A percentile compares a stretch with the other conserved stretches of the same genome.
Evolutionary conservation across 2,329 filamentous ascomycete genomes (phyloP).

Genomic region (Ascochyta viciae-villosae): DNA sequence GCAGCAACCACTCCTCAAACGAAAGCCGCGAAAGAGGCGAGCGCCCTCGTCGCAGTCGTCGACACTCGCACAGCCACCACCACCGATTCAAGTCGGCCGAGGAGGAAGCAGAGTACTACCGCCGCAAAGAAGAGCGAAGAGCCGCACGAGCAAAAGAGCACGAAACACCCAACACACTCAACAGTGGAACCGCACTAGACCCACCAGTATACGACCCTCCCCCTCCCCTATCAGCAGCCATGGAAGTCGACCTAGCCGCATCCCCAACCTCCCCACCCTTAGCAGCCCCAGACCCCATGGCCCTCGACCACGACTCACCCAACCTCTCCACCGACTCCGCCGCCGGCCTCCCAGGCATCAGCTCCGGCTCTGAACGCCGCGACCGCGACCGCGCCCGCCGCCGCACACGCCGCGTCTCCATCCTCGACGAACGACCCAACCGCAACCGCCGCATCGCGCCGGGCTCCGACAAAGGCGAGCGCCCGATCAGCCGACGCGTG

Average conservation of each 20-base stretch:
- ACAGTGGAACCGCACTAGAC: conserved; percentile 32
- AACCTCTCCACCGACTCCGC: conserved; percentile 32
- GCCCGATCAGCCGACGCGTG: conserved; percentile 35
- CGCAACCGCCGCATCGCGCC: conserved; percentile 39
- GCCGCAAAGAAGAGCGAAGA: conserved; percentile 40
- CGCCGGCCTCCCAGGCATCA: conserved; percentile 33
- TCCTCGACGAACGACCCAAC: conserved; percentile 39
- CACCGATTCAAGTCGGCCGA: conserved; percentile 38
- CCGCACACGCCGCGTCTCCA: conserved; percentile 31
- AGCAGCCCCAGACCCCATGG: conserved; percentile 8
- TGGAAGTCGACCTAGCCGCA: conserved; percentile 14
- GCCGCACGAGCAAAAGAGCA: conserved; percentile 33
- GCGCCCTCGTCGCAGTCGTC: conserved; percentile 40
- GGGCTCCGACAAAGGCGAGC: conserved; percentile 35
- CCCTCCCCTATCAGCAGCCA: conserved; percentile 30
- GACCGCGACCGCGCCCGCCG: conserved; percentile 24
- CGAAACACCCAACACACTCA: conserved; percentile 38
- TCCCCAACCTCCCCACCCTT: conserved; percentile 9
- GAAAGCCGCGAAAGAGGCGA: conserved; percentile 41
- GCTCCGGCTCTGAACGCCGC: conserved; percentile 40
- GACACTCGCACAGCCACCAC: conserved; percentile 33
- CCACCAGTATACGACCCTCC: conserved; percentile 26
- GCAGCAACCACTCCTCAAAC: conserved; percentile 42
- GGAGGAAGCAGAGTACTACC: conserved; percentile 44
- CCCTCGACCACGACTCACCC: conserved; percentile 5